phyloP scores from a whole-genome alignment of 257 asterid species.

The Ligustrum vulgare region DNA sequence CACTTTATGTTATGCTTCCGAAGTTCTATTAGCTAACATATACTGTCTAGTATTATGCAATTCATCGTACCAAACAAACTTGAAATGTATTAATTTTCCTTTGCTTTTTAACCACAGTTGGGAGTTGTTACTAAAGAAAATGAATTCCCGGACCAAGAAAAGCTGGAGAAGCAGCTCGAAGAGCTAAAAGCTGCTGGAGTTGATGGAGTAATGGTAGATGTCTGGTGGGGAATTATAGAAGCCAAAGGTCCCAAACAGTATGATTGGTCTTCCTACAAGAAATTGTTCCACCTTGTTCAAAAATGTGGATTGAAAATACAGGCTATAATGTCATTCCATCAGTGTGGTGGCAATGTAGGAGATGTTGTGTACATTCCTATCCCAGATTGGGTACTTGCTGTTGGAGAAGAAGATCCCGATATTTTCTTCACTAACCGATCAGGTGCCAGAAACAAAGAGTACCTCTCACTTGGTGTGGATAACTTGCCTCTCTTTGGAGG shows the following conservation, averaged over 20 bases:
- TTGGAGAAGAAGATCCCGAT: constrained; percentile 51
- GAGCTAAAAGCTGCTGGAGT: constrained; percentile 56
- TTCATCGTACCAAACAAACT: not conserved
- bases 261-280: constrained; percentile 69
- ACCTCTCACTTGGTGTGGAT: constrained; percentile 71
- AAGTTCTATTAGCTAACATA: not conserved
- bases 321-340: constrained; percentile 92
- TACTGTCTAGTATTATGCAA: not conserved
- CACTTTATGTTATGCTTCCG: constrained; percentile 74
- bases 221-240: constrained; percentile 89
- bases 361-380: constrained; percentile 62
- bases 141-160: constrained; percentile 41
- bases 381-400: constrained; percentile 63
- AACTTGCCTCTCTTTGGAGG: constrained; percentile 58
- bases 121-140: constrained; percentile 57
- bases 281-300: constrained; percentile 48
- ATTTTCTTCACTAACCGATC: constrained; percentile 61
- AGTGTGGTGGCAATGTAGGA: constrained; percentile 84
- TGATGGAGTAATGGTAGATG: constrained; percentile 94
- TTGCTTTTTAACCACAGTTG: constrained; percentile 37
- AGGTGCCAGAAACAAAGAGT: constrained; percentile 55
- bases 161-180: constrained; percentile 56
- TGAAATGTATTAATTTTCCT: not conserved
- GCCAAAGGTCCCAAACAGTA: constrained; percentile 57
- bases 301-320: constrained; percentile 58